Base-by-base conservation (phyloP, 2,329 filamentous ascomycete species). In the Fusarium solani-melongenae region DNA sequence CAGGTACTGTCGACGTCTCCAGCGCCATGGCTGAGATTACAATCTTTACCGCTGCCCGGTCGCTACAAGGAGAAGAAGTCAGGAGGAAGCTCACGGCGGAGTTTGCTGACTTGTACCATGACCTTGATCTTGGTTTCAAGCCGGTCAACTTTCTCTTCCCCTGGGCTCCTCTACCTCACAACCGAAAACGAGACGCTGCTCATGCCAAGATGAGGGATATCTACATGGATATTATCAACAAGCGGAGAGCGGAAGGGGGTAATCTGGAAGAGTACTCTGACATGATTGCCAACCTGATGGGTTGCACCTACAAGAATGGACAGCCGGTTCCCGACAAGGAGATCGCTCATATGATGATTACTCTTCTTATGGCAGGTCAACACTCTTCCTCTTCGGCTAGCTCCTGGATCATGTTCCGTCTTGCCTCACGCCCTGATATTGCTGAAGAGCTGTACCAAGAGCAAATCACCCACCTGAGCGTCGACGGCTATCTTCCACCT, bases 261-360 rank as follows among this genome's bases (percentile, higher is more conserved):
- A 69, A 70, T n/a, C n/a, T 64, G 36, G 84, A 84, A 67, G 79
- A 81, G 34, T 86, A 89, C 20, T 84, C 85, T 0, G 86, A 95
- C 80, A 95, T 95, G 90, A 94, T 95, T 79, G 92, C 88, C 86
- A 93, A 95, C 80, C 82, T 96, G 64, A 95, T 95, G 92, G 86
- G 87, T 73, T 92, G 91, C 80, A 87, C 84, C 12, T 96, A 96
- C 88, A 95, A 95, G 83, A 87, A 93, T 75, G 93, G 93, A 55
- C 87, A 84, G 12, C 83, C 86, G 0, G 83, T 95, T 1, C 91
- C 93, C 0, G 93, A 96, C 80, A 88, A 91, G 74, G 93, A 96
- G 79, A 90, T 96, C 60, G 93, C 93, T 0, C 91, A 94, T 82
- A 93, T 96, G 87, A 95, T 96, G 93, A 96, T 96, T 78, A 93